These are phyloP conservation scores for Penicillium mononematosum DNA, from an alignment of 495 filamentous ascomycete genomes.

Conservation along the genomic window DNA sequence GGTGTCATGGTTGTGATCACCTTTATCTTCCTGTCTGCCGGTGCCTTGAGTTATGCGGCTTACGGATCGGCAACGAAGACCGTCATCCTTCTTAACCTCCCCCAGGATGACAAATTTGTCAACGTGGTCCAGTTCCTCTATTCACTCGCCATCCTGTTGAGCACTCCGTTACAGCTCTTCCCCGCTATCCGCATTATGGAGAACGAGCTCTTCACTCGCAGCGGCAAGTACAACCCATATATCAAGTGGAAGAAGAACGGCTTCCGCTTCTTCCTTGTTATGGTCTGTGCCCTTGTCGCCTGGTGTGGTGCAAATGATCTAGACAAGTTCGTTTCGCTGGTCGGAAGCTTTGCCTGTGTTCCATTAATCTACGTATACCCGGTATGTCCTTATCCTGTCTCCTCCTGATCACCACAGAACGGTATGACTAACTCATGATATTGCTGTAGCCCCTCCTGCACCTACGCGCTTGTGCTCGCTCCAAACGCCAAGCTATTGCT, in stretches of 20 bases:
- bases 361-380: constrained; percentile 97
- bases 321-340: constrained; percentile 94
- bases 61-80: constrained; percentile 94
- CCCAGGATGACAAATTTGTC: constrained; percentile 93
- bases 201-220: constrained; percentile 69
- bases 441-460: constrained; percentile 78
- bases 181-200: constrained; percentile 82
- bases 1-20: constrained; percentile 93
- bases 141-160: constrained; percentile 88
- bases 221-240: constrained; percentile 90
- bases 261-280: constrained; percentile 89
- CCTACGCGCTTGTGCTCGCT: constrained; percentile 71
- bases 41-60: constrained; percentile 90
- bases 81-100: constrained; percentile 91
- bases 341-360: constrained; percentile 97
- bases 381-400: constrained; percentile 52
- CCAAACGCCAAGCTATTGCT: constrained; percentile 57
- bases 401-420: neutral
- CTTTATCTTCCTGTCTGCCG: constrained; percentile 84
- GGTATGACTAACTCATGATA: constrained; percentile 9
- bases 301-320: constrained; percentile 91
- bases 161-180: constrained; percentile 93
- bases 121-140: constrained; percentile 96
- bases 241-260: constrained; percentile 99
- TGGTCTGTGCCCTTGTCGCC: constrained; percentile 78